Base-by-base conservation (phyloP, 2,329 filamentous ascomycete genomes). In the Clarireedia paspali region DNA sequence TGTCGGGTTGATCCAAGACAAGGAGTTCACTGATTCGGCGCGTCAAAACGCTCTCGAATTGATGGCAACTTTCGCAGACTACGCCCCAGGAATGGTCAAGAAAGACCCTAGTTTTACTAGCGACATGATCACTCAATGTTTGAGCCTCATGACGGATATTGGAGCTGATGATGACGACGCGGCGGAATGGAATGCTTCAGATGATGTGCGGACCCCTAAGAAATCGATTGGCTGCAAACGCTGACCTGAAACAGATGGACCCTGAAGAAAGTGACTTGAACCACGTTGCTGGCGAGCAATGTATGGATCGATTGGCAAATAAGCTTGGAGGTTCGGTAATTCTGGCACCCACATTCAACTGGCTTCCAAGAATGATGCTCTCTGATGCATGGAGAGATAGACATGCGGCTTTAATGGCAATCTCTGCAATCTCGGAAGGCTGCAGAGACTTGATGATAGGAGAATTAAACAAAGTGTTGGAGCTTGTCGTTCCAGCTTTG, bases 11-110 rank as follows among this genome's bases (percentile, higher is more conserved):
- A 89, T 99, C 64, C 89, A 95, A 66, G 92, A 99, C 71, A 97
- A 97, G 75, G 91, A 97, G 59, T 80, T 99, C 23, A 87, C 85
- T 60, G 91, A 96, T 67, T 82, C 91, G 63, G 89, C 90, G 59
- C 85, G 94, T 58, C 94, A 99, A 72, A 97, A 97, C 69, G 91
- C 92, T 0, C 78, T 99, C 44, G 94, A 99, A 71, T 81, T 99
- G 55, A 96, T 99, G 89, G 91, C 91, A 26, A 99, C 94, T 0
- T 99, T 99, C 70, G 91, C 92, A 62, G 94, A 99, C 69, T 94
- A 92, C 66, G 88, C 90, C 1, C 91, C 94, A 4, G 87, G 87
- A 39, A 92, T 97, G 85, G 97, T 94, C 77, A 89, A 87, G 70
- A 96, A 96, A 70, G 92, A 99, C 68, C 73, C 84, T n/a, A 87